A percentile compares a stretch with the other conserved stretches of the same genome.
Conservation (phyloP, 495 filamentous ascomycete species). For the Aspergillus carlsbadensis region DNA sequence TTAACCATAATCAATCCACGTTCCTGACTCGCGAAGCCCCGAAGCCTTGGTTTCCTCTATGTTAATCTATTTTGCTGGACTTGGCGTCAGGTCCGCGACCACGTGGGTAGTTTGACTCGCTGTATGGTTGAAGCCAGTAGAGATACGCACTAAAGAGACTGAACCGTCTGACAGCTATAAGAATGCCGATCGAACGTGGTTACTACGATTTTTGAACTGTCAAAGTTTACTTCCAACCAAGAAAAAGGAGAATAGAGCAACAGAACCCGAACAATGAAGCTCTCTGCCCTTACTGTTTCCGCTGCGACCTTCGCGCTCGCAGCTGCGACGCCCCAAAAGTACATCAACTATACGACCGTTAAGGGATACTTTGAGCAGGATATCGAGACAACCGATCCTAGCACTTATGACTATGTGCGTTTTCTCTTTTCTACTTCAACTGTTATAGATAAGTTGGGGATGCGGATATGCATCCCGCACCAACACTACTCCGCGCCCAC, state of each 20-base stretch:
- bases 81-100: neutral
- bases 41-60: neutral
- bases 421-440: neutral
- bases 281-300: conserved; percentile 18
- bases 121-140: no score
- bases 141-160: no score
- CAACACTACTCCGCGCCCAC: neutral
- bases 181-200: no score
- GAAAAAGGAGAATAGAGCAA: neutral
- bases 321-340: conserved; percentile 18
- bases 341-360: conserved; percentile 61
- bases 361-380: conserved; percentile 73
- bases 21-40: no score
- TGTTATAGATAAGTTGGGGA: no score
- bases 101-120: neutral
- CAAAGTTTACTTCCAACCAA: neutral
- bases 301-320: conserved; percentile 13
- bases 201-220: no score
- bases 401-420: conserved; percentile 66
- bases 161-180: no score
- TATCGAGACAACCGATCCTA: conserved; percentile 57
- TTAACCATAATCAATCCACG: neutral
- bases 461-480: neutral
- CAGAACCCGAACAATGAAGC: conserved; percentile 29
- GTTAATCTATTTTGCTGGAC: no score